Conservation (phyloP, 352 stramenopile species). For the Pythium guiyangense region DNA sequence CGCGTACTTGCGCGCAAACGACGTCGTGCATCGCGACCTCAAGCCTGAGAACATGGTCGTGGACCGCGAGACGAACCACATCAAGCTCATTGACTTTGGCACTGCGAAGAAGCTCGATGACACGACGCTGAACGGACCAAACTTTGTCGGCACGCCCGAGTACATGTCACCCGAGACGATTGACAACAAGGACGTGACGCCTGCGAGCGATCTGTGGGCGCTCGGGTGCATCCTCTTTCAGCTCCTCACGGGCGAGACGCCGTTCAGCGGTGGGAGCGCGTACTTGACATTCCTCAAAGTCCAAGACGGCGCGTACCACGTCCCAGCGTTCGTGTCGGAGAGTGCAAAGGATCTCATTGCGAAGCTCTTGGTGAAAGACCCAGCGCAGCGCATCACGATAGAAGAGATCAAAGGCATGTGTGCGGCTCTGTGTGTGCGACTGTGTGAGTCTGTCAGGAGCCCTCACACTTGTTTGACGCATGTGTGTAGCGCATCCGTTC, state of each 20-base stretch:
- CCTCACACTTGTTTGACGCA: background rate
- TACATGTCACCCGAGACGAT: constrained; percentile 88
- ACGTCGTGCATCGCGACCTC: constrained; percentile 92
- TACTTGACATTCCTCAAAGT: constrained; percentile 81
- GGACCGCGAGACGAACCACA: constrained; percentile 39
- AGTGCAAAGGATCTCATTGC: constrained; percentile 59
- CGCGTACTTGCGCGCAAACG: constrained; percentile 90
- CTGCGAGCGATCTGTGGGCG: constrained; percentile 69
- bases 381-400: constrained; percentile 34
- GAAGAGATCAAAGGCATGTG: constrained; percentile 53
- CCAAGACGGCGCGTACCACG: constrained; percentile 47
- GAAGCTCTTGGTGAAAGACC: constrained; percentile 45
- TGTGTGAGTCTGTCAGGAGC: background rate
- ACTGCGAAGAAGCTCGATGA: constrained; percentile 74
- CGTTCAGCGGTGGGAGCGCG: constrained; percentile 68
- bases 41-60: constrained; percentile 97
- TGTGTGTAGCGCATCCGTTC: constrained; percentile 59
- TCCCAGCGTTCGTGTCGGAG: constrained; percentile 62
- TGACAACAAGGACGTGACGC: constrained; percentile 66
- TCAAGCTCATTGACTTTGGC: constrained; percentile 82
- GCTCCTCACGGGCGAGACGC: constrained; percentile 72
- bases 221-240: constrained; percentile 79
- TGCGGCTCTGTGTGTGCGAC: too few relatives aligned
- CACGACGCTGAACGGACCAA: constrained; percentile 62
- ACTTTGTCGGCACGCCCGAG: constrained; percentile 87